These are phyloP conservation scores for Jacaranda copaia DNA, from an alignment of 257 asterid genomes.

Conservation along the genomic window DNA sequence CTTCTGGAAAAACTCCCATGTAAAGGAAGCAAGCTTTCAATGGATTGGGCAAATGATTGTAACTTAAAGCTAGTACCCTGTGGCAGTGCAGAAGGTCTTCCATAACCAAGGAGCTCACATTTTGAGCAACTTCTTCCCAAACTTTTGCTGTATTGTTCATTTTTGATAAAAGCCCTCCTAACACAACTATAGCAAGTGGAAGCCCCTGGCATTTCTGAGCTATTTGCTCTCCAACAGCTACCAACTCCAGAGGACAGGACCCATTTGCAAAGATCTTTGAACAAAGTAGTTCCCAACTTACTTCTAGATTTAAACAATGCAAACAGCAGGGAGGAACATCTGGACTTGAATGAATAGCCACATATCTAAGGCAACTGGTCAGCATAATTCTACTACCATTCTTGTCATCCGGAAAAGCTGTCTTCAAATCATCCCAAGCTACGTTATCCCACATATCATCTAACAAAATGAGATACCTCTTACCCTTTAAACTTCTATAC, in stretches of 20 bases:
- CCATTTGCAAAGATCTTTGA: slow-evolving; percentile 17
- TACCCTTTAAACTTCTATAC: slow-evolving; percentile 31
- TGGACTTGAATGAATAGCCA: slow-evolving; percentile 21
- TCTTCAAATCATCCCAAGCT: slow-evolving; percentile 36
- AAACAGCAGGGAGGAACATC: neutral
- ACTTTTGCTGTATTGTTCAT: neutral
- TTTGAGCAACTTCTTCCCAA: slow-evolving; percentile 31
- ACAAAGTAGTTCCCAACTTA: slow-evolving; percentile 37
- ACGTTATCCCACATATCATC: slow-evolving; percentile 44
- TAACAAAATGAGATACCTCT: slow-evolving; percentile 34
- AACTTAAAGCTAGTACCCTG: slow-evolving; percentile 36
- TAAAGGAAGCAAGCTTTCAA: slow-evolving; percentile 38
- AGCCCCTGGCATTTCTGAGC: slow-evolving; percentile 39
- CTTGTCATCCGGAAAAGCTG: slow-evolving; percentile 26
- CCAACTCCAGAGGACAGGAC: slow-evolving; percentile 20
- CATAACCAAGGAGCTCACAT: slow-evolving; percentile 23
- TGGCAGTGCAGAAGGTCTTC: slow-evolving; percentile 10
- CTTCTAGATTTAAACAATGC: slow-evolving; percentile 16
- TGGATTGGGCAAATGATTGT: slow-evolving; percentile 33
- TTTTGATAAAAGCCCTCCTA: slow-evolving; percentile 38
- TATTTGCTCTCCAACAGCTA: slow-evolving; percentile 27
- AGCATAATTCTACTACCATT: slow-evolving; percentile 38
- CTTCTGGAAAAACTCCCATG: slow-evolving; percentile 37
- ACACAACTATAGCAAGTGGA: slow-evolving; percentile 33
- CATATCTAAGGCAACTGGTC: slow-evolving; percentile 29